Conservation (phyloP, 306 rosid genomes). For the Leucaena leucocephala region DNA sequence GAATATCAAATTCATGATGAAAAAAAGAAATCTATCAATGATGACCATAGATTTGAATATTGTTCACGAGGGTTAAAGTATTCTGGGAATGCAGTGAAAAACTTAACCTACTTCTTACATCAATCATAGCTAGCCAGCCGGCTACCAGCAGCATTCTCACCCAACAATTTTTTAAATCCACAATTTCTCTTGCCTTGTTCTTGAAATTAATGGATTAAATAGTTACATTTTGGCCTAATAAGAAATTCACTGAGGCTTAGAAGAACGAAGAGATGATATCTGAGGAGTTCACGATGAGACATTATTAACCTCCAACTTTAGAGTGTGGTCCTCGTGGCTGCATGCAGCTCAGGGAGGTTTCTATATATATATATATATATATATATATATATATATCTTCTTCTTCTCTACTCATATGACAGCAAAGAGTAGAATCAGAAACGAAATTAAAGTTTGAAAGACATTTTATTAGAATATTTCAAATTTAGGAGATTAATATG, state of each 20-base stretch:
- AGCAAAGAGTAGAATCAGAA: background rate
- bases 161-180: too few relatives aligned
- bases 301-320: background rate
- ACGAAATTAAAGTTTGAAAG: background rate
- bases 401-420: background rate
- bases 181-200: background rate
- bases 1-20: background rate
- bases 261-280: background rate
- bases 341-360: background rate
- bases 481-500: background rate
- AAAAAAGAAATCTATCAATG: background rate
- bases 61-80: background rate
- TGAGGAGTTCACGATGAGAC: background rate
- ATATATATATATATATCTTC: too few relatives aligned
- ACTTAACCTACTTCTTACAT: background rate
- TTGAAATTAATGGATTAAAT: background rate
- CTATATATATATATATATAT: background rate
- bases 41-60: background rate
- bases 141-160: background rate
- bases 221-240: background rate
- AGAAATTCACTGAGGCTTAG: background rate
- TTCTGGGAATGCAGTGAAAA: background rate
- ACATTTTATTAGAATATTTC: background rate
- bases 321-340: background rate
- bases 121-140: background rate